Base-by-base conservation (phyloP, 768 basidiomycete genomes). In the Leccinellum albellum region DNA sequence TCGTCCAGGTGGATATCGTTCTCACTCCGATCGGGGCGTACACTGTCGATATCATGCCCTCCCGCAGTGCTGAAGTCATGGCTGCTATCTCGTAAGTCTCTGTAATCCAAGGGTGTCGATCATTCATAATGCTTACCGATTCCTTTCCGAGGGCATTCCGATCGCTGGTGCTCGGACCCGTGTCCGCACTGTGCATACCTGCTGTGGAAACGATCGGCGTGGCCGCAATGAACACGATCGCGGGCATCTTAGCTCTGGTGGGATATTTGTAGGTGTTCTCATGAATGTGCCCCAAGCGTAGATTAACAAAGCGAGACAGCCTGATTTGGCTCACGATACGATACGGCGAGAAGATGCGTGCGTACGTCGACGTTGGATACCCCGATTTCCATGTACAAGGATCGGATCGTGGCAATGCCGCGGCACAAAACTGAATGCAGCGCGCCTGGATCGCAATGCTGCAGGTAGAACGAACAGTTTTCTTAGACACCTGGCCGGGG, bases 11-110 rank as follows among this genome's bases (percentile, higher is more conserved):
- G 17, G 81, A 87, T 61, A 64, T 82, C 47, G 78, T 81, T 12
- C 71, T 87, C 37, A 77, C 78, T 8, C 85, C 86, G 0, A 73
- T 74, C 17, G 75, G 80, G 10, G 76, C 86, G 5, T 88, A 87
- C 59, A 69, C 72, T 28, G 78, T 88, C 5, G 88, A 89, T 58
- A 69, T 87, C 13, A 60, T 88, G 69, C 85, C 82, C 33, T 65
- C 74, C 26, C 76, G 78, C 21, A 87, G 87, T 59, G 84, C 87
- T 3, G 86, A 89, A 63, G 75, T 77, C n/a, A 76, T 79, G 69
- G 86, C 84, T 3, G 85, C 81, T 0, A 74, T 73, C 53, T 72
- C 70, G 87, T 87, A 53, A 29, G 81, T 75, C 47, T 6, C 5
- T 31, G 7, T n/a, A n/a, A 6, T 31, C 17, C 17, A 49, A 31